Evolutionary conservation across 768 basidiomycete species (phyloP).

Genomic region (Pisolithus sp.): DNA sequence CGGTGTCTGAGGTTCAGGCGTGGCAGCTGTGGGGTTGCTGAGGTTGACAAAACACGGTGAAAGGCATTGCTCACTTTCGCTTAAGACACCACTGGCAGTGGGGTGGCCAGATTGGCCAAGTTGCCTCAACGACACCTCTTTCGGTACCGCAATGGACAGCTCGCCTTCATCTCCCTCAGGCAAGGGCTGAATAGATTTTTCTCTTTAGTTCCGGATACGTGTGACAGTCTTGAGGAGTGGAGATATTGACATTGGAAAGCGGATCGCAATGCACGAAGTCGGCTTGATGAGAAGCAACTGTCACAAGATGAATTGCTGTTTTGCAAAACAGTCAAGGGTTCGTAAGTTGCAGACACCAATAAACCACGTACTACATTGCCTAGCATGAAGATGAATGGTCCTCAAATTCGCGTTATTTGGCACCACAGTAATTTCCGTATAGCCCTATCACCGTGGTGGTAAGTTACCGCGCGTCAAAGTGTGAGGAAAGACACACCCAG

Average conservation of each 20-base stretch:
- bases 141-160: constrained; percentile 80
- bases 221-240: constrained; percentile 72
- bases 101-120: constrained; percentile 39
- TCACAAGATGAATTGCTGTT: constrained; percentile 66
- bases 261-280: constrained; percentile 79
- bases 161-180: constrained; percentile 95
- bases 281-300: constrained; percentile 62
- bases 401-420: constrained; percentile 75
- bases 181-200: constrained; percentile 81
- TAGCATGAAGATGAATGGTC: constrained; percentile 82
- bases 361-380: constrained; percentile 70
- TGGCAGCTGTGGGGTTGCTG: constrained; percentile 44
- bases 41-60: background rate
- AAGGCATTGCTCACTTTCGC: constrained; percentile 46
- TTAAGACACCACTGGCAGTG: constrained; percentile 36
- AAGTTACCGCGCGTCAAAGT: constrained; percentile 13
- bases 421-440: constrained; percentile 85
- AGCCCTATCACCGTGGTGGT: constrained; percentile 46
- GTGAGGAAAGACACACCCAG: constrained; percentile 52
- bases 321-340: constrained; percentile 16
- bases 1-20: constrained; percentile 79
- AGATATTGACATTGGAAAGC: constrained; percentile 57
- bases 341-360: constrained; percentile 6
- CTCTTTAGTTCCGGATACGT: constrained; percentile 91
- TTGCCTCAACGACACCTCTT: constrained; percentile 59